These are phyloP conservation scores for Backusella parvicylindrica DNA, from an alignment of 192 early-diverging fungal species.

Conservation along the genomic window DNA sequence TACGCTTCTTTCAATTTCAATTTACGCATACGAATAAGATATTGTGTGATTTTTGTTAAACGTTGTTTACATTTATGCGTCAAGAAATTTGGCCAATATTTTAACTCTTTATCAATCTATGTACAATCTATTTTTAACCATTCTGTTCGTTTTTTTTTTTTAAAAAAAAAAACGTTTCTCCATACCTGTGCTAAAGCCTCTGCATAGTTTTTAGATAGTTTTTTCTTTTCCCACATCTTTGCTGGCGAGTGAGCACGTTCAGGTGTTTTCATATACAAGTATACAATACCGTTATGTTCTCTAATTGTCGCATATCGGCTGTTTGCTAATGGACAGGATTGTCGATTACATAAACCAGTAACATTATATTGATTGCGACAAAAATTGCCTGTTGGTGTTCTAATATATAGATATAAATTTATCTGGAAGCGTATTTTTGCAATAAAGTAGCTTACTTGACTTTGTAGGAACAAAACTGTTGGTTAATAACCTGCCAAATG, in stretches of 20 bases:
- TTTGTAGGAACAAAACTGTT: slow-evolving; percentile 98
- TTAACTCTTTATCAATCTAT: slow-evolving; percentile 85
- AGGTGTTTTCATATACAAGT: slow-evolving; percentile 92
- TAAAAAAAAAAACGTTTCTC: no score
- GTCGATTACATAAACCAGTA: slow-evolving; percentile 92
- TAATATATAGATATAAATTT: slow-evolving; percentile 25
- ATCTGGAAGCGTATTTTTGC: not conserved
- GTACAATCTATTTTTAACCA: not conserved
- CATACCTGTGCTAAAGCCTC: slow-evolving; percentile 73
- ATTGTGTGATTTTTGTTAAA: slow-evolving; percentile 94
- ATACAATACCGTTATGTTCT: slow-evolving; percentile 78
- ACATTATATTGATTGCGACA: slow-evolving; percentile 97
- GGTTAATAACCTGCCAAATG: slow-evolving; percentile 94
- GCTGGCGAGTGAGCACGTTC: slow-evolving; percentile 93
- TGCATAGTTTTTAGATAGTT: slow-evolving; percentile 88
- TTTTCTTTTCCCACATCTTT: slow-evolving; percentile 90
- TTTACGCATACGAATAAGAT: slow-evolving; percentile 90
- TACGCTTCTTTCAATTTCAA: slow-evolving; percentile 76
- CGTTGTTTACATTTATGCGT: slow-evolving; percentile 97
- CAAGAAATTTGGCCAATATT: slow-evolving; percentile 89
- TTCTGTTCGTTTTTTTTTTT: not conserved
- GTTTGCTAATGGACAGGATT: slow-evolving; percentile 95
- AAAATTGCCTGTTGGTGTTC: slow-evolving; percentile 83
- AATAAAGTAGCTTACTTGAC: slow-evolving; percentile 65
- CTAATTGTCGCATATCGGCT: slow-evolving; percentile 92